Percentiles rank a stretch among this genome's conserved stretches.
Evolutionary conservation across 139 green algal species (phyloP).

Genomic region (Closterium sp.): DNA sequence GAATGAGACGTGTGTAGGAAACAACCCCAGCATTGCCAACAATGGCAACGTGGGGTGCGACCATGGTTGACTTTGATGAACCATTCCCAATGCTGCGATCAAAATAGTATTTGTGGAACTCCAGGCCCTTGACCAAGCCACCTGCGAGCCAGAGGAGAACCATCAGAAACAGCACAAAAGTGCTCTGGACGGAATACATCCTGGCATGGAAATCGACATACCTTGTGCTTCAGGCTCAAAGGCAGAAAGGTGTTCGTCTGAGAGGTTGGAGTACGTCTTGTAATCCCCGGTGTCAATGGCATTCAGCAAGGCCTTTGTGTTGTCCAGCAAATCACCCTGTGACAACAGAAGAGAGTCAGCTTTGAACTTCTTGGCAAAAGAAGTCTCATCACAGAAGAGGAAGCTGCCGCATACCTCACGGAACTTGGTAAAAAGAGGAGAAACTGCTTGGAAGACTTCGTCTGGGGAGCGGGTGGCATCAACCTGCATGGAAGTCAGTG

Average conservation of each 20-base stretch:
- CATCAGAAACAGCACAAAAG: constrained; percentile 21
- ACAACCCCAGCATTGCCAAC: constrained; percentile 27
- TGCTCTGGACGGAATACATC: not conserved
- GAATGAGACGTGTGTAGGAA: constrained; percentile 22
- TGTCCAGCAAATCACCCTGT: constrained; percentile 45
- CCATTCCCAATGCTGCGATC: constrained; percentile 23
- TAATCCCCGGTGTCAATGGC: constrained; percentile 47
- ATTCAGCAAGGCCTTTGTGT: constrained; percentile 17
- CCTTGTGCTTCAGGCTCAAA: constrained; percentile 55
- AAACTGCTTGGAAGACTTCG: not conserved
- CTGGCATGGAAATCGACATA: constrained; percentile 5
- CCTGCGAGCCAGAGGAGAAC: constrained; percentile 13
- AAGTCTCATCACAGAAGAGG: not conserved
- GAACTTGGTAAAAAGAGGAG: not conserved
- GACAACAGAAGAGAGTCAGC: not conserved
- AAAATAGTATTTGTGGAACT: constrained; percentile 51
- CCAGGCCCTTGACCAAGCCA: constrained; percentile 43
- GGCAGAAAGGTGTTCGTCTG: constrained; percentile 39
- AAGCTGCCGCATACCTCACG: not conserved
- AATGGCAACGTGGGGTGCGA: constrained; percentile 10
- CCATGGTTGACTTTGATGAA: constrained; percentile 34
- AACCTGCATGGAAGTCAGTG: not conserved
- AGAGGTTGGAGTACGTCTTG: constrained; percentile 38
- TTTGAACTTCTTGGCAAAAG: not conserved
- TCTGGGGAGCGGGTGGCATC: not conserved